Conservation (phyloP, 768 basidiomycete species). For the Collybiopsis luxurians region DNA sequence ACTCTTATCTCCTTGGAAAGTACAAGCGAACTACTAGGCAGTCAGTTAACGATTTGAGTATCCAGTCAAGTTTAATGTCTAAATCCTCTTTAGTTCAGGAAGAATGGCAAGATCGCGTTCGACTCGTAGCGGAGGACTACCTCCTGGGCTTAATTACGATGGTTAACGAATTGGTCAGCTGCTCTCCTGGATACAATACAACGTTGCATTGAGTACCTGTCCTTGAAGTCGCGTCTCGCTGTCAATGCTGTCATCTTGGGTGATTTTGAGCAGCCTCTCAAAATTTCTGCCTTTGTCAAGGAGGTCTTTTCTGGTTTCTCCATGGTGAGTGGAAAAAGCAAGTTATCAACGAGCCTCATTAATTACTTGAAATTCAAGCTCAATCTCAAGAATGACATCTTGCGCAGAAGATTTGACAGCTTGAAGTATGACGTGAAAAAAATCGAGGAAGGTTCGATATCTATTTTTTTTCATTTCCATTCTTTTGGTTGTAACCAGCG, state of each 20-base stretch:
- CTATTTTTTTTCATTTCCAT: not conserved
- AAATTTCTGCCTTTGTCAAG: slow-evolving; percentile 77
- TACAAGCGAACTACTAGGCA: slow-evolving; percentile 57
- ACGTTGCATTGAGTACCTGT: not conserved
- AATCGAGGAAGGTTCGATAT: slow-evolving; percentile 72
- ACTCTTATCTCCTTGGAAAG: slow-evolving; percentile 55
- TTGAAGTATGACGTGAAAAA: slow-evolving; percentile 88
- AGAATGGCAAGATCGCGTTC: slow-evolving; percentile 67
- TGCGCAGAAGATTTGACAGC: slow-evolving; percentile 76
- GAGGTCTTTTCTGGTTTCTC: slow-evolving; percentile 83
- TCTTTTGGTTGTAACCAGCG: too few species aligned
- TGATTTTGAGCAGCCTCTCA: slow-evolving; percentile 75
- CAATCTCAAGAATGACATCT: slow-evolving; percentile 76
- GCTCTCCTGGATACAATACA: not conserved
- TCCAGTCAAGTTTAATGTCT: not conserved
- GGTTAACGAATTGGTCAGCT: slow-evolving; percentile 74
- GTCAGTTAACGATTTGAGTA: slow-evolving; percentile 43
- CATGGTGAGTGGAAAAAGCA: slow-evolving; percentile 50
- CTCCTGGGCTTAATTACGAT: slow-evolving; percentile 76
- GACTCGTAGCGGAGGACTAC: slow-evolving; percentile 73
- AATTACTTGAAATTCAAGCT: slow-evolving; percentile 42
- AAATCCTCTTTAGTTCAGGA: slow-evolving; percentile 47
- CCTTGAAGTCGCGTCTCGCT: slow-evolving; percentile 69
- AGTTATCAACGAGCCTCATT: too few species aligned
- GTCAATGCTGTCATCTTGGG: slow-evolving; percentile 83